Evolutionary conservation across 2,329 filamentous ascomycete species (phyloP), one percentile per base, ranked within the genome.

Genomic region (Sporothrix luriei): DNA sequence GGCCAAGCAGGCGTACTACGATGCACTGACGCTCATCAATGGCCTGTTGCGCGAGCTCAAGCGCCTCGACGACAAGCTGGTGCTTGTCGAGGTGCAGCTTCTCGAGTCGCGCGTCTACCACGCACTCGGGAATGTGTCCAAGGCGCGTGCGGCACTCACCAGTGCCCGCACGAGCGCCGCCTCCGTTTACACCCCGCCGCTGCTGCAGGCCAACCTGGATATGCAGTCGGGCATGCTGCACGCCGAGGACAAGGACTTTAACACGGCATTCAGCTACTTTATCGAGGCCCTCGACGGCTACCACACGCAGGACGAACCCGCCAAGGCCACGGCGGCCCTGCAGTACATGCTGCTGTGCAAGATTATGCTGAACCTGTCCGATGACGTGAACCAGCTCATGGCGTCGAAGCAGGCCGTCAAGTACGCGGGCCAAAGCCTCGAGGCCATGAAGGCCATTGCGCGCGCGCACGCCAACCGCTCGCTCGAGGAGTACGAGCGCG

Each of bases 301-400:
- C 81, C 93, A 95, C 82, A 90, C 90, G 61, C 93, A 97, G 79
- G 95, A 99, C 75, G 93, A 97, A 78, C 84, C 89, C 51, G 83
- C 86, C 73, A 93, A 94, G 81, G 95, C 96, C n/a, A 96, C 94
- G n/a, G 92, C 94, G 14, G 93, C 95, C 13, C 85, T 99, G 74
- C 95, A 99, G 84, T 99, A 99, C 85, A 99, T 99, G 95, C 88
- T 99, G 68, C 89, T 99, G 48, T 98, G 95, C 89, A 99, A 99
- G 85, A 95, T 99, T 80, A 99, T 99, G 96, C 87, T 99, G 75
- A 99, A 99, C 82, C 86, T 96, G 52, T 93, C 89, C 74, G 94
- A 98, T 83, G 96, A 99, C 80, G 94, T 99, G 79, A 97, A 94
- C 82, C 89, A 91, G 78, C 88, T 99, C 75, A 93, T 99, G 88